A percentile compares a stretch with the other conserved stretches of the same genome.
Conservation (phyloP, 1,284 basidiomycete species). For the Marasmius fiardii region DNA sequence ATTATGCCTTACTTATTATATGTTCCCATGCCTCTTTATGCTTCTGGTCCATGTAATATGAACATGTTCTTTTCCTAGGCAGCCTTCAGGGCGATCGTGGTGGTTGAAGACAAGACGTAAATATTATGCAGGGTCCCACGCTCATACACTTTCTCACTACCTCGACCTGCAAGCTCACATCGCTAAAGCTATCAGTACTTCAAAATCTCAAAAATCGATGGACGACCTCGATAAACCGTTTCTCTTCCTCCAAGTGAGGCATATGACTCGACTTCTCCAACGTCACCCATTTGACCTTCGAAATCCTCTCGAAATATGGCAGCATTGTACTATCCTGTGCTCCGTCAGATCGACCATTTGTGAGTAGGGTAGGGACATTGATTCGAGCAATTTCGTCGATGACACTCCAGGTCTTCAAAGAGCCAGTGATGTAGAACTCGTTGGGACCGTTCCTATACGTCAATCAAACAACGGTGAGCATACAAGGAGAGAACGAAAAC, state of each 20-base stretch:
- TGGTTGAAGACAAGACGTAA: too few species aligned
- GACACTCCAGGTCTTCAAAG: conserved; percentile 47
- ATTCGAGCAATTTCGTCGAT: conserved; percentile 42
- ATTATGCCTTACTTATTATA: too few species aligned
- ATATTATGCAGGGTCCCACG: too few species aligned
- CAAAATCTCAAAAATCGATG: conserved; percentile 25
- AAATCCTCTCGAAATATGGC: conserved; percentile 43
- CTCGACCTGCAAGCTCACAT: too few species aligned
- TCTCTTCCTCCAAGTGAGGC: conserved; percentile 43
- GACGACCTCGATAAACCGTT: conserved; percentile 37
- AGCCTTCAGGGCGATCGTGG: too few species aligned
- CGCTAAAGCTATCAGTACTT: too few species aligned
- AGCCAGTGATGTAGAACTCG: conserved; percentile 45
- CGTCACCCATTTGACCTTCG: conserved; percentile 44
- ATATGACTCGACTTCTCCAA: conserved; percentile 45
- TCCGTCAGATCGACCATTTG: conserved; percentile 50
- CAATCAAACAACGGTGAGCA: neutral
- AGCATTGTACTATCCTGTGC: conserved; percentile 40
- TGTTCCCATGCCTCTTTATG: too few species aligned
- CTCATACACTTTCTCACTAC: too few species aligned
- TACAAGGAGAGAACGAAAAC: neutral
- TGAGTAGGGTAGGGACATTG: conserved; percentile 43
- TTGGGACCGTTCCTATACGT: conserved; percentile 46
- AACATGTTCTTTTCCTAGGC: too few species aligned
- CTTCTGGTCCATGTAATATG: too few species aligned